phyloP scores from a whole-genome alignment of 768 basidiomycete genomes.

The Lactarius sp. region DNA sequence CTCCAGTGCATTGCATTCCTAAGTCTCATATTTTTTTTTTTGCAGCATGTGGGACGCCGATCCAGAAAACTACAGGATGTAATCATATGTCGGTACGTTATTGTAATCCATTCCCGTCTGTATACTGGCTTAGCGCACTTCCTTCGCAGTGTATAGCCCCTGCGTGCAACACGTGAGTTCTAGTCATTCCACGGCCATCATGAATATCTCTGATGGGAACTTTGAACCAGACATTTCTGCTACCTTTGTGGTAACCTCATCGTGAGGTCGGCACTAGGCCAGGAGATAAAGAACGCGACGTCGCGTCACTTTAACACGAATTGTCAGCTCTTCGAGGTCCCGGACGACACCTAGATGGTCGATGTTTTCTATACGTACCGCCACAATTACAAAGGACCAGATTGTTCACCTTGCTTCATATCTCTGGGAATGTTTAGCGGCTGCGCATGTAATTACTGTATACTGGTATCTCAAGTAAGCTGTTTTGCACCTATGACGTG shows the following conservation, averaged over 20 bases:
- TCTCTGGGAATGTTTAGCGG: neutral
- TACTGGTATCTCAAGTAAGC: neutral
- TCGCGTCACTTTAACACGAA: conserved; percentile 32
- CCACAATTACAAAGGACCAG: neutral
- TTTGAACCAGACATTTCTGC: conserved; percentile 43
- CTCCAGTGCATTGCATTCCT: neutral
- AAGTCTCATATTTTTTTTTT: neutral
- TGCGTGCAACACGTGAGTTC: conserved; percentile 45
- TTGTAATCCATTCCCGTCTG: neutral
- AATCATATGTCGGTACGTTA: conserved; percentile 54
- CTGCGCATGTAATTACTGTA: neutral
- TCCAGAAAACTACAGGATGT: conserved; percentile 49
- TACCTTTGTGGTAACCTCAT: conserved; percentile 48
- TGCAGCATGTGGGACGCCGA: conserved; percentile 45
- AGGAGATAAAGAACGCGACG: conserved; percentile 33
- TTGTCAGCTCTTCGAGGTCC: conserved; percentile 35
- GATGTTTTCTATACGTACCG: neutral
- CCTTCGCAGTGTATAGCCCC: conserved; percentile 45
- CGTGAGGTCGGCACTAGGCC: conserved; percentile 35
- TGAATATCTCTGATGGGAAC: neutral
- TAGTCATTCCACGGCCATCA: neutral
- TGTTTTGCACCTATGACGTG: neutral
- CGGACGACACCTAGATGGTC: neutral
- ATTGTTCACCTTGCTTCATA: neutral
- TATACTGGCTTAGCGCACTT: neutral